A percentile compares a stretch with the other conserved stretches of the same genome.
Conservation (phyloP, 2,329 filamentous ascomycete genomes). For the Aspergillus vadensis region DNA sequence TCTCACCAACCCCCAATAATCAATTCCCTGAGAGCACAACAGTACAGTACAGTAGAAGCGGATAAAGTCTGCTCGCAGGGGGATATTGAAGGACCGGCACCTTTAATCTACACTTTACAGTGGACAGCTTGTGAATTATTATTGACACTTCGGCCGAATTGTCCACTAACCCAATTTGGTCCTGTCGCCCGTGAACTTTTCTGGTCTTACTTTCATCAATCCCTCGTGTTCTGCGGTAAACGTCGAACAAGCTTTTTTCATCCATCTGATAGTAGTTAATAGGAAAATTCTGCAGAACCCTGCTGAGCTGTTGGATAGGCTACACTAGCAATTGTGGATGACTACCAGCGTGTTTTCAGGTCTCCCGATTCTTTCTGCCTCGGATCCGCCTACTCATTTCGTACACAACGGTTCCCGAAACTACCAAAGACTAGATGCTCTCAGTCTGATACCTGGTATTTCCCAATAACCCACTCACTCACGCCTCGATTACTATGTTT, state of each 20-base stretch:
- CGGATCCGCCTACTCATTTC: too few species aligned
- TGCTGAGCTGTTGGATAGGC: neutral
- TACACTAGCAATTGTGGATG: too few species aligned
- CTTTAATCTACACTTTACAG: neutral
- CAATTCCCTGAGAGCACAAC: too few species aligned
- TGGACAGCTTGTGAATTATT: neutral
- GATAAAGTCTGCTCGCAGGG: too few species aligned
- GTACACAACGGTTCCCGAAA: neutral
- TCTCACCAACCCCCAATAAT: too few species aligned
- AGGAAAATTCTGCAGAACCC: neutral
- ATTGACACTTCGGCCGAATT: neutral
- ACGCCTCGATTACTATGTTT: neutral
- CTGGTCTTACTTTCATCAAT: neutral
- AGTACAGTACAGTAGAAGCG: too few species aligned
- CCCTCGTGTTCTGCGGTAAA: neutral
- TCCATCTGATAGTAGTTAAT: neutral
- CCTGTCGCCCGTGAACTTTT: neutral
- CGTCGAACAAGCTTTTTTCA: neutral
- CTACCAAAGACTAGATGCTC: neutral
- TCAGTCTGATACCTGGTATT: neutral
- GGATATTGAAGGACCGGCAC: too few species aligned
- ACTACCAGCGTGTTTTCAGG: too few species aligned
- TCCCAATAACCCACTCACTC: neutral
- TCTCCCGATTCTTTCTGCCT: too few species aligned
- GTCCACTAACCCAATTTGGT: neutral